These are phyloP conservation scores for Xylariaceae sp. DNA, from an alignment of 2,329 filamentous ascomycete genomes.

Conservation along the genomic window DNA sequence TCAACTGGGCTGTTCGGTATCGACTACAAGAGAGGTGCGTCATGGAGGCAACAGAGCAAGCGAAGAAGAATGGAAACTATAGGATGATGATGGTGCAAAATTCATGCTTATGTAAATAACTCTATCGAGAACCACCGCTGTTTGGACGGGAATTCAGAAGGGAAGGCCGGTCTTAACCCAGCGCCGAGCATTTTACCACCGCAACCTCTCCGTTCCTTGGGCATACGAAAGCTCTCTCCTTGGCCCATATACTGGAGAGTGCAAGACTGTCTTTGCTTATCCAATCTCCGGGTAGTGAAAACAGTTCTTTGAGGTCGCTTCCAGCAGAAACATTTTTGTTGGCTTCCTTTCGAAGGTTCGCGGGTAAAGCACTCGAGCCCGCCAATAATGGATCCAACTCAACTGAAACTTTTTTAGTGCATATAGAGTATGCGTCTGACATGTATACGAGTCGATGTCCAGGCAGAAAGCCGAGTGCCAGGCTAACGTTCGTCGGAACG, in stretches of 20 bases:
- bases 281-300: constrained; percentile 19
- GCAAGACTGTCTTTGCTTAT: constrained; percentile 14
- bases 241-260: constrained; percentile 10
- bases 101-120: no score
- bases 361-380: no score
- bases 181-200: constrained; percentile 9
- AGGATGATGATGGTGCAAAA: no score
- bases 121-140: no score
- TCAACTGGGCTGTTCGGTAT: background rate
- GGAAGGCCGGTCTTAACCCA: no score
- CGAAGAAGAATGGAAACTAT: no score
- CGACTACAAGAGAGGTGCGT: background rate
- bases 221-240: constrained; percentile 16
- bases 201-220: constrained; percentile 17
- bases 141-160: no score
- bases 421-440: constrained; percentile 1
- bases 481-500: no score
- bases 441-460: background rate
- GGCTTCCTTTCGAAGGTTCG: background rate
- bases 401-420: constrained; percentile 1
- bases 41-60: background rate
- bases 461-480: no score
- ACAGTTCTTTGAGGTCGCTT: constrained; percentile 9
- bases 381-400: background rate
- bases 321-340: background rate